Evolutionary conservation across 2,329 filamentous ascomycete genomes (phyloP), one percentile per base, ranked within the genome.

Genomic region (Cordyceps javanica): DNA sequence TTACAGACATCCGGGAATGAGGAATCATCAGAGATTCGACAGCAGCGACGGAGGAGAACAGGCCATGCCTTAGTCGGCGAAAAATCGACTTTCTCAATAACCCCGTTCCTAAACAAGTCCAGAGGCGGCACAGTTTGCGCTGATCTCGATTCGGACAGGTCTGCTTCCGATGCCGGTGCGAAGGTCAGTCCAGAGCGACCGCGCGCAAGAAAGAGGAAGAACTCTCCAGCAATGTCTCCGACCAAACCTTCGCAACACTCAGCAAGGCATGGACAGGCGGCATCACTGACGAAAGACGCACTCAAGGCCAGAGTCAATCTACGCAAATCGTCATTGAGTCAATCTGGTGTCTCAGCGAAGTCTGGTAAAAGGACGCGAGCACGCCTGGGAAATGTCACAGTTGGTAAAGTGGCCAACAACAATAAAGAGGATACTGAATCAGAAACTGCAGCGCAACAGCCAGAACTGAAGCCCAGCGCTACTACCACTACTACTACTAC

Each of bases 1-100:
- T 78, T 80, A 57, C 71, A 77, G 42, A 77, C 81, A 5, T 71
- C 76, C 66, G 66, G 81, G 64, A 30, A 78, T 67, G 54, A 75
- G 63, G 68, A 76, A 50, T 60, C 73, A 59, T 68, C 72, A 53
- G 64, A 68, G 57, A 76, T 74, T 62, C 75, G 75, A 42, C 69
- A 69, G 34, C 64, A 73, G 60, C 88, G 86, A 70, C 86, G 85
- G 68, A 75, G 78, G 57, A 79, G 76, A 49, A 70, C 76, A 28
- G 81, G 85, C 1, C 74, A 84, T 57, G 64, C 72, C 1, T 56
- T 67, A 13, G 76, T 89, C 5, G 91, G 89, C 30, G 90, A 96
- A 67, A 97, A 96, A 71, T 97, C 92, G 0, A 86, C 82, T 3
- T 97, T 97, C 71, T 96, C 91, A 4, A 91, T 97, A 62, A 97